Conservation (phyloP, 1,284 basidiomycete species). For the Puccinia horiana region DNA sequence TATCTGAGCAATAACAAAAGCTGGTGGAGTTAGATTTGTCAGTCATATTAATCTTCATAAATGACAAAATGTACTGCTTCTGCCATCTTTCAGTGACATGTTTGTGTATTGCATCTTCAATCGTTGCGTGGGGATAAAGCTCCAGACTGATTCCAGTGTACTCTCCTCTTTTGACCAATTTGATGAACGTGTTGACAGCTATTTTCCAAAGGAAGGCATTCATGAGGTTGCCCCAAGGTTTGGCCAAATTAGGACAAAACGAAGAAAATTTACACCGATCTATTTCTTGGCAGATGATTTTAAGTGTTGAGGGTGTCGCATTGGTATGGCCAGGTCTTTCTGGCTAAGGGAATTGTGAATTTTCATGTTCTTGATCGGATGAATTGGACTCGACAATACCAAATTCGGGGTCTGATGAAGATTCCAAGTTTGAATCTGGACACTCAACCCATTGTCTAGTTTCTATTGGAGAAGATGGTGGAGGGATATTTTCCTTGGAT, state of each 20-base stretch:
- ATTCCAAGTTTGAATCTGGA: not conserved
- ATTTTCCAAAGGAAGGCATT: slow-evolving; percentile 15
- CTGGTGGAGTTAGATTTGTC: not conserved
- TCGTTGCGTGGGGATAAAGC: not conserved
- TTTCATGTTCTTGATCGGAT: not conserved
- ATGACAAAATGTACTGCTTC: not conserved
- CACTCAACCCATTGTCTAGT: not conserved
- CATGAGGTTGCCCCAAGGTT: not conserved
- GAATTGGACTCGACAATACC: not conserved
- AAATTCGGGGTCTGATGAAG: not conserved
- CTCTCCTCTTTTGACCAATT: slow-evolving; percentile 13
- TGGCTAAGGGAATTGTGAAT: slow-evolving; percentile 16
- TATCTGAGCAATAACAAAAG: not conserved
- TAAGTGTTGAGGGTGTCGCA: not conserved
- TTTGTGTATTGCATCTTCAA: not conserved
- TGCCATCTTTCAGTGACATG: not conserved
- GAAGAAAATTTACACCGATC: not conserved
- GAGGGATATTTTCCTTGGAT: not conserved
- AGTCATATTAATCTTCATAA: not conserved
- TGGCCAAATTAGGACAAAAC: slow-evolving; percentile 12
- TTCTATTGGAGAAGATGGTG: not conserved
- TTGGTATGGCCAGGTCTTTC: slow-evolving; percentile 10
- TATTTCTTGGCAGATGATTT: slow-evolving; percentile 15
- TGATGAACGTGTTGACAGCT: not conserved
- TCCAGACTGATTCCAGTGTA: not conserved